Evolutionary conservation across 2,329 filamentous ascomycete species (phyloP).

Genomic region (Aspergillus udagawae): DNA sequence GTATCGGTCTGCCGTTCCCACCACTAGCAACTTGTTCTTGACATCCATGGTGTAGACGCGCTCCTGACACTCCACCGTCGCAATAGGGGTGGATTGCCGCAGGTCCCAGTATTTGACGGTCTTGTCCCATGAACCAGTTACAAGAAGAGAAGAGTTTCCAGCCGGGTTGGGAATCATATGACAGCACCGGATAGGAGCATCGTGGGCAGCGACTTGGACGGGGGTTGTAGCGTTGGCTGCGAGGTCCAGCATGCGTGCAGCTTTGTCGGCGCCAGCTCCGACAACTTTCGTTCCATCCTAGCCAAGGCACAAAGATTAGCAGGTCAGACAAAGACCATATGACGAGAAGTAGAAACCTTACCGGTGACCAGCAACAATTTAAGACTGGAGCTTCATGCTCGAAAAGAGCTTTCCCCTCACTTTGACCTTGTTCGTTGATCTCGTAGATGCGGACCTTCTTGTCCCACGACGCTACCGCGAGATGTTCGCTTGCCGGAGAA

Average conservation of each 20-base stretch:
- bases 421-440: conserved; percentile 71
- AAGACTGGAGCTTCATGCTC: conserved; percentile 83
- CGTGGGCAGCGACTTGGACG: conserved; percentile 76
- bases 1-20: conserved; percentile 91
- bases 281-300: conserved; percentile 89
- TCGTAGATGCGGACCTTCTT: conserved; percentile 98
- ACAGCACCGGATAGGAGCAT: conserved; percentile 73
- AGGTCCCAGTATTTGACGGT: conserved; percentile 57
- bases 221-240: conserved; percentile 50
- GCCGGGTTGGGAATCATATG: conserved; percentile 67
- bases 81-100: conserved; percentile 45
- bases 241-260: conserved; percentile 82
- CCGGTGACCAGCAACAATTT: conserved; percentile 82
- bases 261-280: conserved; percentile 86
- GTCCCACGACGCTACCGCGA: conserved; percentile 93
- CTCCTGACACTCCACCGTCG: conserved; percentile 47
- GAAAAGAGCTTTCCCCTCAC: conserved; percentile 79
- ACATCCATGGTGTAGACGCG: conserved; percentile 84
- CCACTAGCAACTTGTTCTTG: conserved; percentile 78
- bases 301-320: conserved; percentile 3
- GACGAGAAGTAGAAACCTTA: conserved; percentile 43
- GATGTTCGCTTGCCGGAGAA: conserved; percentile 70
- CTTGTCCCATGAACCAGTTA: conserved; percentile 70
- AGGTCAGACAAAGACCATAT: conserved; percentile 1
- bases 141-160: conserved; percentile 65